Conservation (phyloP, 371 early-diverging fungal species). For the Mucor circinelloides region DNA sequence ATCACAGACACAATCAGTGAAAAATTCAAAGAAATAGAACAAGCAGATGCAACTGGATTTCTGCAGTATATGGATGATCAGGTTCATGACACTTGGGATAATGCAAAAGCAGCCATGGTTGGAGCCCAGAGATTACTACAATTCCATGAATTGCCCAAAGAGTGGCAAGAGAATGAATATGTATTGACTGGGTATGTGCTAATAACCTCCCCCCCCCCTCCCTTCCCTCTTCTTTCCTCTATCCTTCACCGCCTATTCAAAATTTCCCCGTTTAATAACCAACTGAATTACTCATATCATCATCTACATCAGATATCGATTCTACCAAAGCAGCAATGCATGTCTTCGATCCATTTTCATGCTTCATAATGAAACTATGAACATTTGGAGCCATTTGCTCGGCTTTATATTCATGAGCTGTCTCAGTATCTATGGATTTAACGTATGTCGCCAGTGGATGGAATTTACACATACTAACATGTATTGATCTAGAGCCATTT, state of each 20-base stretch:
- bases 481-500: slow-evolving; percentile 42
- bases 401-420: slow-evolving; percentile 62
- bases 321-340: slow-evolving; percentile 29
- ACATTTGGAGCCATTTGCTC: slow-evolving; percentile 73
- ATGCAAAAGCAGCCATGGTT: slow-evolving; percentile 51
- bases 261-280: background rate
- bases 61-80: slow-evolving; percentile 42
- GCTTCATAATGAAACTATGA: slow-evolving; percentile 74
- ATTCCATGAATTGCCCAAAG: slow-evolving; percentile 61
- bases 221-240: too few relatives aligned
- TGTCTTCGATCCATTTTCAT: slow-evolving; percentile 65
- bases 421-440: slow-evolving; percentile 57
- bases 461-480: background rate
- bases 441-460: slow-evolving; percentile 26
- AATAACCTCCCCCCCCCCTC: too few relatives aligned
- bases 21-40: slow-evolving; percentile 33
- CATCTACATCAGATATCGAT: slow-evolving; percentile 21
- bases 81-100: slow-evolving; percentile 49
- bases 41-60: slow-evolving; percentile 36
- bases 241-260: background rate
- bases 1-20: slow-evolving; percentile 11
- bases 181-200: slow-evolving; percentile 48
- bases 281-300: background rate
- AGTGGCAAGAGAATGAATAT: slow-evolving; percentile 68
- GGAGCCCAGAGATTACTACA: slow-evolving; percentile 59